Evolutionary conservation across 495 filamentous ascomycete genomes (phyloP).

Genomic region (Annulohypoxylon stygium): DNA sequence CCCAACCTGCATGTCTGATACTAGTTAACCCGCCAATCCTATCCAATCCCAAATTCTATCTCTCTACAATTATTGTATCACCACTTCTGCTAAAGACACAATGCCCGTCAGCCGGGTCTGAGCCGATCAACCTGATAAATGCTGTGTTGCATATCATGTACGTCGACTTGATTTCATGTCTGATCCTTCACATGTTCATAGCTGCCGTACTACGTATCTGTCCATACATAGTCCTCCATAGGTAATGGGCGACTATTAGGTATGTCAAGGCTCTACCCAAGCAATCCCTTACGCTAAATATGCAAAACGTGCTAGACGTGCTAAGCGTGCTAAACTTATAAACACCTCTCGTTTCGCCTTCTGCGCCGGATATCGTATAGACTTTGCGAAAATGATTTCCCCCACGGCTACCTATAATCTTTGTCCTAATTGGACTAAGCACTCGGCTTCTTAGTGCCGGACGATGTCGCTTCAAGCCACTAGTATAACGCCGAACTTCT

Average conservation of each 20-base stretch:
- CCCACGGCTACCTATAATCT: constrained; percentile 1
- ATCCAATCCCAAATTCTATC: constrained; percentile 37
- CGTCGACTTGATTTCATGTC: constrained; percentile 26
- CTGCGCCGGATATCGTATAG: constrained; percentile 5
- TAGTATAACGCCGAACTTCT: constrained; percentile 32
- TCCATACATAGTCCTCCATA: no score
- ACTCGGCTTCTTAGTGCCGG: constrained; percentile 17
- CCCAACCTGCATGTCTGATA: constrained; percentile 19
- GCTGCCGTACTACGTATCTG: constrained; percentile 1
- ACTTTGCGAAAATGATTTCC: not conserved
- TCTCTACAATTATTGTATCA: constrained; percentile 37
- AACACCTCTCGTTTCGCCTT: constrained; percentile 16
- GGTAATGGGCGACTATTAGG: not conserved
- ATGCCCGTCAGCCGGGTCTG: constrained; percentile 32
- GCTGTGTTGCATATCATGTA: constrained; percentile 32
- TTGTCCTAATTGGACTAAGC: constrained; percentile 6
- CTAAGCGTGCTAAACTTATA: constrained; percentile 16
- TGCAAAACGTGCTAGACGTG: constrained; percentile 1
- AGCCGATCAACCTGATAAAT: constrained; percentile 32
- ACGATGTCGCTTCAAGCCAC: constrained; percentile 15
- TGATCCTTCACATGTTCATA: constrained; percentile 41
- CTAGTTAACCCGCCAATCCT: constrained; percentile 18
- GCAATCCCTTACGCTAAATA: constrained; percentile 16
- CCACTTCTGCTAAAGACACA: constrained; percentile 28
- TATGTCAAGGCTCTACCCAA: constrained; percentile 27